phyloP scores from a whole-genome alignment of 2,329 filamentous ascomycete genomes.

The Simplicillium aogashimaense region DNA sequence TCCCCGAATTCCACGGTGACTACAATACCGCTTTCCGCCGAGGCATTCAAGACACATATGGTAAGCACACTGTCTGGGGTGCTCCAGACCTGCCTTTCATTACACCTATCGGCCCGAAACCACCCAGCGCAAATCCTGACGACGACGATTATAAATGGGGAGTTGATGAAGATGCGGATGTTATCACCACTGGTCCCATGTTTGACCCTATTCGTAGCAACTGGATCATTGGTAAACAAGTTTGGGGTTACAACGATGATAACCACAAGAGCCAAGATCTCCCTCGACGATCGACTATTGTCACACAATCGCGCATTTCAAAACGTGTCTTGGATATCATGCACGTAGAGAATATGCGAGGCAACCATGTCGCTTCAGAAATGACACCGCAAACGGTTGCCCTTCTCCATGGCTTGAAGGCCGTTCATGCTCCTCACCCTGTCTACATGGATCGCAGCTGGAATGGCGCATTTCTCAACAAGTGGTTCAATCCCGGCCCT shows the following conservation, averaged over 20 bases:
- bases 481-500: constrained; percentile 51
- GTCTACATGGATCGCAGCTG: constrained; percentile 72
- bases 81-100: constrained; percentile 48
- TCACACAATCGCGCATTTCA: constrained; percentile 66
- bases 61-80: constrained; percentile 56
- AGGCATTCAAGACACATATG: constrained; percentile 45
- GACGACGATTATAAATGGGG: constrained; percentile 68
- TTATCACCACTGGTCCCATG: constrained; percentile 68
- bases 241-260: constrained; percentile 54
- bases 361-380: constrained; percentile 69
- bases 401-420: constrained; percentile 69
- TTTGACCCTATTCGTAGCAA: constrained; percentile 65
- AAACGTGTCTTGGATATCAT: constrained; percentile 63
- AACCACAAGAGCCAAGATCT: constrained; percentile 42
- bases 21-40: constrained; percentile 59
- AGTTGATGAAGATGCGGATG: constrained; percentile 64
- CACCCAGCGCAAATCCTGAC: constrained; percentile 45
- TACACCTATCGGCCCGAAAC: constrained; percentile 52
- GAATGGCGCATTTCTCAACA: constrained; percentile 41
- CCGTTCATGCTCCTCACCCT: constrained; percentile 68
- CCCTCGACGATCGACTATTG: constrained; percentile 66
- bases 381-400: constrained; percentile 69
- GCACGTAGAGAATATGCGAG: constrained; percentile 65
- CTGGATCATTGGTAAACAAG: constrained; percentile 61
- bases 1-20: constrained; percentile 56